Percentiles rank a stretch among this genome's conserved stretches.
Conservation (phyloP, 306 rosid species). For the Crotalaria pallida region DNA sequence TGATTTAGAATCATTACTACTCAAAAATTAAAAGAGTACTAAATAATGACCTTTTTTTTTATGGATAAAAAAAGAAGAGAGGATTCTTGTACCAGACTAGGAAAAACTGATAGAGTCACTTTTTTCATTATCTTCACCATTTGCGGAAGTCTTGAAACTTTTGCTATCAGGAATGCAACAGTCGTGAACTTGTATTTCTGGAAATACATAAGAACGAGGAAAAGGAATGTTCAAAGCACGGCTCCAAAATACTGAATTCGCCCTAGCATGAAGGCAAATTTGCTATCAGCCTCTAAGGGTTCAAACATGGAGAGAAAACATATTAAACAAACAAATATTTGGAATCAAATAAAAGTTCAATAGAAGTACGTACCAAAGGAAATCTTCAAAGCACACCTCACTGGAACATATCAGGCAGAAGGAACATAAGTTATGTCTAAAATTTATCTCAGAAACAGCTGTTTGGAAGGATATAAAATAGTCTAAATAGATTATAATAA, state of each 20-base stretch:
- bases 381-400: conserved; percentile 87
- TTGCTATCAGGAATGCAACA: conserved; percentile 23
- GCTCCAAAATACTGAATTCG: too few relatives aligned
- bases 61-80: not conserved
- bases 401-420: conserved; percentile 43
- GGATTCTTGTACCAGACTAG: not conserved
- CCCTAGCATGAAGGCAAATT: too few relatives aligned
- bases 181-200: conserved; percentile 37
- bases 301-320: too few relatives aligned
- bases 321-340: too few relatives aligned
- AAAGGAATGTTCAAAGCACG: too few relatives aligned
- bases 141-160: conserved; percentile 18
- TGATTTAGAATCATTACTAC: not conserved
- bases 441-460: too few relatives aligned
- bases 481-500: too few relatives aligned
- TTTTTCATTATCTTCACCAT: conserved; percentile 38
- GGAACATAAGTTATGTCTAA: not conserved
- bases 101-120: conserved; percentile 19
- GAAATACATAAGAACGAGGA: too few relatives aligned
- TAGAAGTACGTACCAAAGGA: conserved; percentile 70
- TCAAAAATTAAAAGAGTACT: conserved; percentile 8
- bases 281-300: too few relatives aligned
- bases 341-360: conserved; percentile 4
- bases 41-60: conserved; percentile 1
- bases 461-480: too few relatives aligned